These are phyloP conservation scores for Boletus reticulatus DNA, from an alignment of 768 basidiomycete genomes.

Conservation along the genomic window DNA sequence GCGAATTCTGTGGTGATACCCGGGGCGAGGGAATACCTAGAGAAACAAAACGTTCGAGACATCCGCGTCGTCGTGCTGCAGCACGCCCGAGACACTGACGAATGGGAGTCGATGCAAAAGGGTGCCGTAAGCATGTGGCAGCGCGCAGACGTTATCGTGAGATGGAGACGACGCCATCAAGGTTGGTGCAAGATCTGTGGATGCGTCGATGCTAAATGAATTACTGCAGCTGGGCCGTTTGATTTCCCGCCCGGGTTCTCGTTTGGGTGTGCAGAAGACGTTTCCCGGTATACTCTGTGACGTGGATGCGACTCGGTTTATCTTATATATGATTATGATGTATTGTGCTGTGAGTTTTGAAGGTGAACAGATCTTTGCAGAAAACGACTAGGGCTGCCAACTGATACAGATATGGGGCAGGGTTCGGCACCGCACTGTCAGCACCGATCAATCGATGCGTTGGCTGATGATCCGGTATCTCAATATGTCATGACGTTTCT, in stretches of 20 bases:
- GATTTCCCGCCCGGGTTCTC: slow-evolving; percentile 4
- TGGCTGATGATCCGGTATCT: too few relatives aligned
- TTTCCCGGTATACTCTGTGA: neutral
- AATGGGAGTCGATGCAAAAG: slow-evolving; percentile 13
- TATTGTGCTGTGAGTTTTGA: neutral
- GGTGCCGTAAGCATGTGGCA: slow-evolving; percentile 14
- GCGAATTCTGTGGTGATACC: slow-evolving; percentile 5
- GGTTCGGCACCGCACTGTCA: too few relatives aligned
- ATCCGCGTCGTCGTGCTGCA: slow-evolving; percentile 13
- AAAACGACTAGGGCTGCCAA: too few relatives aligned
- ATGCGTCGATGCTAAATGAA: neutral
- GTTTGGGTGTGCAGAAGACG: neutral
- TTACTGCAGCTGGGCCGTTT: slow-evolving; percentile 10
- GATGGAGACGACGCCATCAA: slow-evolving; percentile 9
- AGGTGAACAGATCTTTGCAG: neutral
- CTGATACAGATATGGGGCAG: too few relatives aligned
- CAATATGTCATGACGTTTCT: too few relatives aligned
- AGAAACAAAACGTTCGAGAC: slow-evolving; percentile 8
- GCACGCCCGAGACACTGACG: slow-evolving; percentile 9
- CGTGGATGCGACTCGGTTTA: neutral
- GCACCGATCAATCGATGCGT: too few relatives aligned
- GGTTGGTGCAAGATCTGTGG: slow-evolving; percentile 1
- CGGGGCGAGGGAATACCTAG: slow-evolving; percentile 3
- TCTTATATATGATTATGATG: neutral
- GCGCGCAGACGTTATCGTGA: slow-evolving; percentile 7